Conservation (phyloP, 352 stramenopile genomes). For the Lagenidium giganteum region DNA sequence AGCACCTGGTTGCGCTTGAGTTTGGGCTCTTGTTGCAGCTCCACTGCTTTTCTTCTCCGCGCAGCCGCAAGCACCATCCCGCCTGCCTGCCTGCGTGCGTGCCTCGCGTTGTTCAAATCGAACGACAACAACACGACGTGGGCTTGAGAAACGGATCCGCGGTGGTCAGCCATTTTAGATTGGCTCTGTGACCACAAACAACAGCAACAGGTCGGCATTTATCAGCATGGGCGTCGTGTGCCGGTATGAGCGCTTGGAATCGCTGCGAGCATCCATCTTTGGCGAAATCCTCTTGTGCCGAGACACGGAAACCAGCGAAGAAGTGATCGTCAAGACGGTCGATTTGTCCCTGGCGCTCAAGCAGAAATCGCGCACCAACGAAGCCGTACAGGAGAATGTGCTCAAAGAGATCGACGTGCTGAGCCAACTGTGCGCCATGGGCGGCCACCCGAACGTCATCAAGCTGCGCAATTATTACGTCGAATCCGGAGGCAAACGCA, state of each 20-base stretch:
- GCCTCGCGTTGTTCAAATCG: too few relatives aligned
- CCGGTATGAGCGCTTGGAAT: constrained; percentile 40
- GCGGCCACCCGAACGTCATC: constrained; percentile 71
- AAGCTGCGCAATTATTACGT: constrained; percentile 68
- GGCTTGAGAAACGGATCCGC: too few relatives aligned
- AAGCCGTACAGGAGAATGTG: constrained; percentile 62
- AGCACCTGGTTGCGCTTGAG: too few relatives aligned
- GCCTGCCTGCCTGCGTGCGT: too few relatives aligned
- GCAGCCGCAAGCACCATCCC: too few relatives aligned
- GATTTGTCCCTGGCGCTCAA: constrained; percentile 50
- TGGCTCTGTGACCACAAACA: too few relatives aligned
- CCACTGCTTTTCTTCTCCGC: too few relatives aligned
- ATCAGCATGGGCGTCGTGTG: constrained; percentile 11
- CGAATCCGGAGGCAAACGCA: constrained; percentile 25
- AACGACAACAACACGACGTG: too few relatives aligned
- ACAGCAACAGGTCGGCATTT: too few relatives aligned
- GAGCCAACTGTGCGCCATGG: constrained; percentile 33
- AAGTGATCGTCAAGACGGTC: constrained; percentile 70
- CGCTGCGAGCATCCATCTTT: constrained; percentile 56
- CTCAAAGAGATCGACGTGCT: constrained; percentile 69
- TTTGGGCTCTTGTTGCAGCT: too few relatives aligned
- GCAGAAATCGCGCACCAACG: constrained; percentile 41
- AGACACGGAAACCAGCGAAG: constrained; percentile 43
- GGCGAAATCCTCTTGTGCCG: constrained; percentile 63
- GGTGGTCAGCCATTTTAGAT: too few relatives aligned